Conservation (phyloP, 345 rosid genomes). For the Arabis hirsuta region DNA sequence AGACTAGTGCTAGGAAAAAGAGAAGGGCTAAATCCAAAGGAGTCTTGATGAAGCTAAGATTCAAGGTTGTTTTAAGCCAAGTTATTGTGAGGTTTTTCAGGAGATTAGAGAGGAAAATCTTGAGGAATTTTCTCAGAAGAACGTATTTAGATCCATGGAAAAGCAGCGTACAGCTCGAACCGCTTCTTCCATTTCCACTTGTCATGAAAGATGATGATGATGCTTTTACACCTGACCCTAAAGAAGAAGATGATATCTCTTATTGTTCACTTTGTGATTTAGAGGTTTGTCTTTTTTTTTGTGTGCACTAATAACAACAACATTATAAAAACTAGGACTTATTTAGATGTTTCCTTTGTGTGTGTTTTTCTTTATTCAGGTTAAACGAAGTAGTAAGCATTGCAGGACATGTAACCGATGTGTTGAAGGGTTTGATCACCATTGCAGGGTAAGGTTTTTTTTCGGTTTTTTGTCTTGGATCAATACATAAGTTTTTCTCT, state of each 20-base stretch:
- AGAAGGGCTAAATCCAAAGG: constrained; percentile 57
- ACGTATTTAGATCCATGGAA: constrained; percentile 85
- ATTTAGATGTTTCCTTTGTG: not conserved
- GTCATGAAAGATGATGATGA: constrained; percentile 74
- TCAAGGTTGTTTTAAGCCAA: constrained; percentile 78
- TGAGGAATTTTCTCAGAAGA: constrained; percentile 72
- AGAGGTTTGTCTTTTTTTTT: constrained; percentile 56
- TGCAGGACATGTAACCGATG: constrained; percentile 93
- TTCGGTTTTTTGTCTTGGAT: not conserved
- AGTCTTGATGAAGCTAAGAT: constrained; percentile 59
- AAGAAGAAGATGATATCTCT: constrained; percentile 74
- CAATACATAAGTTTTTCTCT: not conserved
- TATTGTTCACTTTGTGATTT: constrained; percentile 84
- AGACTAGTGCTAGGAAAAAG: constrained; percentile 70
- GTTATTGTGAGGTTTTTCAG: constrained; percentile 72
- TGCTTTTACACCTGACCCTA: constrained; percentile 67
- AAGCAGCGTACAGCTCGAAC: constrained; percentile 65
- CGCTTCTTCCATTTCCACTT: constrained; percentile 87
- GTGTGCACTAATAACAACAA: not conserved
- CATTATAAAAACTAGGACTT: not conserved
- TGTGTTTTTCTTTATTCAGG: constrained; percentile 48
- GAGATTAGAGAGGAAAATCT: constrained; percentile 85
- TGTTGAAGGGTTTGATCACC: constrained; percentile 99
- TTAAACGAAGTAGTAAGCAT: constrained; percentile 93
- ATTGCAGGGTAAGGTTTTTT: constrained; percentile 72